Percentiles rank a stretch among this genome's conserved stretches.
Evolutionary conservation across 2,329 filamentous ascomycete species (phyloP).

Genomic region (Apiospora rasikravindrae): DNA sequence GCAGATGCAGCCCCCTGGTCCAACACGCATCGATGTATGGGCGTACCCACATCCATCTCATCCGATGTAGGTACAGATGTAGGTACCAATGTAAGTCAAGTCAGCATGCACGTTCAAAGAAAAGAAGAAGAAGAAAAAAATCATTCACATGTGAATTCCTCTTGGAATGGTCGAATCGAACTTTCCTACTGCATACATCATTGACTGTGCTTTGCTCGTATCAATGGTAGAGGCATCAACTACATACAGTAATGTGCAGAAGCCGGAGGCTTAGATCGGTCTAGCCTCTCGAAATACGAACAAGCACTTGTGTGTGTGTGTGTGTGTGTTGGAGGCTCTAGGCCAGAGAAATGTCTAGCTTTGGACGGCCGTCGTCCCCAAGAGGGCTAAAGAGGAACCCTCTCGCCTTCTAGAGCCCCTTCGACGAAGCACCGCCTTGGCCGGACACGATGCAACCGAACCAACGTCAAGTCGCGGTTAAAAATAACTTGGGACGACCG

Average conservation of each 20-base stretch:
- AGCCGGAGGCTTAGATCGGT: neutral
- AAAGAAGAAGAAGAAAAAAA: too few species aligned
- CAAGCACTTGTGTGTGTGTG: neutral
- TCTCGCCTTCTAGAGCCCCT: constrained; percentile 4
- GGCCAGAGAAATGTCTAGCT: neutral
- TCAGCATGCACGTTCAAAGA: too few species aligned
- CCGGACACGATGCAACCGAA: constrained; percentile 2
- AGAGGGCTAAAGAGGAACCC: neutral
- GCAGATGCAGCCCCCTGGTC: neutral
- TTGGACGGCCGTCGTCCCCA: neutral
- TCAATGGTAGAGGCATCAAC: neutral
- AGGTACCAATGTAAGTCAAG: too few species aligned
- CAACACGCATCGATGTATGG: neutral
- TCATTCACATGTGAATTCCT: too few species aligned
- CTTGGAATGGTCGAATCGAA: neutral
- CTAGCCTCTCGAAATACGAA: constrained; percentile 6
- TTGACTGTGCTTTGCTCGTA: neutral
- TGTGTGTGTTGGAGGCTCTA: neutral
- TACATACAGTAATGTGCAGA: neutral
- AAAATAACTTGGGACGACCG: constrained; percentile 7
- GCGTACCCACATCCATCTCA: neutral
- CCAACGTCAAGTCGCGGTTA: constrained; percentile 13
- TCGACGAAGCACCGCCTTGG: neutral
- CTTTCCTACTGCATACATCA: neutral
- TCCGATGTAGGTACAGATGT: neutral